A percentile compares a stretch with the other conserved stretches of the same genome.
Evolutionary conservation across 2,329 filamentous ascomycete genomes (phyloP).

Genomic region (Ampelomyces quisqualis): DNA sequence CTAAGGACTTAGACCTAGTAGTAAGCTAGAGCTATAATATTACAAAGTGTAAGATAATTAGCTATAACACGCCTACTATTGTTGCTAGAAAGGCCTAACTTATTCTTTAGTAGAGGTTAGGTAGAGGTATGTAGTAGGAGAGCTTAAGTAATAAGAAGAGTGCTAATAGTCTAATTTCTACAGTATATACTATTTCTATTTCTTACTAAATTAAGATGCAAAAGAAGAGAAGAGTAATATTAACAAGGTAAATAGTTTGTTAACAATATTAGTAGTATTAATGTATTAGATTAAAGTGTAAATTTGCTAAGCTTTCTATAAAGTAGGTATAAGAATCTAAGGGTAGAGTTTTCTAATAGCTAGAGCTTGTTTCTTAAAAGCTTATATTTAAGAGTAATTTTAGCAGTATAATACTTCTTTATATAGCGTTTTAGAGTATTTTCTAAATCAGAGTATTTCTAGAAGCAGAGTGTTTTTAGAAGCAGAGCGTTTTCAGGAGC

Average conservation of each 20-base stretch:
- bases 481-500: no score
- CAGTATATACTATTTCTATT: neutral
- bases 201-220: neutral
- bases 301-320: constrained; percentile 3
- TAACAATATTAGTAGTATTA: neutral
- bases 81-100: neutral
- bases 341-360: constrained; percentile 1
- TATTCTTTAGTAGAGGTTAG: neutral
- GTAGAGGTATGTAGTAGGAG: neutral
- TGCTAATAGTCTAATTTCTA: neutral
- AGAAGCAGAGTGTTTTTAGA: constrained; percentile 4
- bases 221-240: neutral
- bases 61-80: neutral
- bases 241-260: neutral
- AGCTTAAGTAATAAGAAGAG: neutral
- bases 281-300: neutral
- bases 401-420: neutral
- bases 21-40: neutral
- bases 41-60: neutral
- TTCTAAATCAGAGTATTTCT: constrained; percentile 1
- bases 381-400: no score
- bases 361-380: constrained; percentile 11
- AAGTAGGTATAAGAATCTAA: constrained; percentile 2
- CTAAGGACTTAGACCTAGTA: neutral
- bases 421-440: neutral